Evolutionary conservation across 495 filamentous ascomycete species (phyloP).

Genomic region (Lophiotrema nucula): DNA sequence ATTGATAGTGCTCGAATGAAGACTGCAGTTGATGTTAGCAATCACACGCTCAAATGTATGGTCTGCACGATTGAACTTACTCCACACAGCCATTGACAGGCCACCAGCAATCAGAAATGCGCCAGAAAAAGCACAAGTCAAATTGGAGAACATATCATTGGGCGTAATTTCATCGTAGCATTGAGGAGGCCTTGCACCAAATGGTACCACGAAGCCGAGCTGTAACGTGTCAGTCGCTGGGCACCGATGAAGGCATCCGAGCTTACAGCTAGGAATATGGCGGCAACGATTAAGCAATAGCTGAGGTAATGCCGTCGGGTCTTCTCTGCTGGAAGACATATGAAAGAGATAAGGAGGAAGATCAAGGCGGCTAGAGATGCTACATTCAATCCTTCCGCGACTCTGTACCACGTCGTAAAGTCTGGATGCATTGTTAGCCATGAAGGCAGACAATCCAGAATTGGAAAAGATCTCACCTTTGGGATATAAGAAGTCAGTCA

Average conservation of each 20-base stretch:
- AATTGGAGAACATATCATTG: slow-evolving; percentile 80
- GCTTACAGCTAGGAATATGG: slow-evolving; percentile 75
- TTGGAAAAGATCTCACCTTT: slow-evolving; percentile 52
- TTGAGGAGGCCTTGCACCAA: slow-evolving; percentile 74
- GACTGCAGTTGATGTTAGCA: slow-evolving; percentile 45
- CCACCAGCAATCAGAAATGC: slow-evolving; percentile 82
- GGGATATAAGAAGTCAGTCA: slow-evolving; percentile 79
- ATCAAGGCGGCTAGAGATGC: slow-evolving; percentile 66
- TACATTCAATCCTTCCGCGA: slow-evolving; percentile 78
- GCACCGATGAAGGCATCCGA: no score
- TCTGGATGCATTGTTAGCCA: slow-evolving; percentile 43
- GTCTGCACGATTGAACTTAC: no score
- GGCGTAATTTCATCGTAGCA: slow-evolving; percentile 91
- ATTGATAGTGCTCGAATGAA: slow-evolving; percentile 89
- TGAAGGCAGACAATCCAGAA: background rate
- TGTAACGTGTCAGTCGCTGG: slow-evolving; percentile 27
- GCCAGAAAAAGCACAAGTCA: slow-evolving; percentile 84
- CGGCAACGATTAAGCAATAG: slow-evolving; percentile 73
- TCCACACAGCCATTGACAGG: slow-evolving; percentile 79
- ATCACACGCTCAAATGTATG: background rate
- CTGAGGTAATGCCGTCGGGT: slow-evolving; percentile 91
- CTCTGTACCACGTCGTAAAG: slow-evolving; percentile 61
- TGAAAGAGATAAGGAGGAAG: slow-evolving; percentile 80
- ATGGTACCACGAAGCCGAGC: slow-evolving; percentile 88
- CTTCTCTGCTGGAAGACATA: slow-evolving; percentile 80